Percentiles rank a stretch among this genome's conserved stretches.
Evolutionary conservation across 257 asterid genomes (phyloP).

Genomic region (Phtheirospermum japonicum): DNA sequence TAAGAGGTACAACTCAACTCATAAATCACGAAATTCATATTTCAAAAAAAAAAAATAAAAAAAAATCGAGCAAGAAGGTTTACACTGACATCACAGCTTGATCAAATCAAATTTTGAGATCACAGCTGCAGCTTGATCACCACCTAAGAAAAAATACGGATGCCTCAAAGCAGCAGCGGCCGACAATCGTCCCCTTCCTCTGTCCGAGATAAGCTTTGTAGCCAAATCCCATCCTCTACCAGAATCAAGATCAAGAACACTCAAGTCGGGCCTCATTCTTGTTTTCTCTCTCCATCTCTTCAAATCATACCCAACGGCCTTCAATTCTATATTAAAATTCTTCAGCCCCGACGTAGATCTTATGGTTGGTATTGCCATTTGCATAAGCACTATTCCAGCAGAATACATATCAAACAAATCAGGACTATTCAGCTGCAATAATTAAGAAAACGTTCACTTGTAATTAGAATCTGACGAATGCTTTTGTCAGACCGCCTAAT

Average conservation of each 20-base stretch:
- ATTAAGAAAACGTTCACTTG: background rate
- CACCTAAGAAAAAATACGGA: constrained; percentile 90
- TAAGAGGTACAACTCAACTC: too few relatives aligned
- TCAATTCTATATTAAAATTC: constrained; percentile 76
- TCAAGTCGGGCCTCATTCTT: constrained; percentile 62
- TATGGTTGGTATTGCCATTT: constrained; percentile 79
- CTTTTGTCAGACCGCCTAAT: too few relatives aligned
- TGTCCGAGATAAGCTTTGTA: constrained; percentile 71
- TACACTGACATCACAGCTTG: constrained; percentile 40
- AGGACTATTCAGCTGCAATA: constrained; percentile 85
- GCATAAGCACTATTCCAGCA: constrained; percentile 89
- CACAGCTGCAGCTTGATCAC: constrained; percentile 88
- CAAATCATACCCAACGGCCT: constrained; percentile 75
- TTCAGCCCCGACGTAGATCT: constrained; percentile 75
- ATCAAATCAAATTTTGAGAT: constrained; percentile 66
- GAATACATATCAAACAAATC: constrained; percentile 95
- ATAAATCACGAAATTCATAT: background rate
- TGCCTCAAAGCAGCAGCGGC: constrained; percentile 93
- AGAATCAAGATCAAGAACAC: constrained; percentile 85
- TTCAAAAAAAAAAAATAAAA: too few relatives aligned
- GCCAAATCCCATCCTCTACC: constrained; percentile 99
- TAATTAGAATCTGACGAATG: too few relatives aligned
- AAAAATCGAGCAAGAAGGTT: too few relatives aligned
- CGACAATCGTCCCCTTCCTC: constrained; percentile 74
- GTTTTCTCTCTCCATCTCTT: constrained; percentile 80